These are phyloP conservation scores for Thalia dealbata DNA, from an alignment of 176 grass and related monocot genomes.

Conservation along the genomic window DNA sequence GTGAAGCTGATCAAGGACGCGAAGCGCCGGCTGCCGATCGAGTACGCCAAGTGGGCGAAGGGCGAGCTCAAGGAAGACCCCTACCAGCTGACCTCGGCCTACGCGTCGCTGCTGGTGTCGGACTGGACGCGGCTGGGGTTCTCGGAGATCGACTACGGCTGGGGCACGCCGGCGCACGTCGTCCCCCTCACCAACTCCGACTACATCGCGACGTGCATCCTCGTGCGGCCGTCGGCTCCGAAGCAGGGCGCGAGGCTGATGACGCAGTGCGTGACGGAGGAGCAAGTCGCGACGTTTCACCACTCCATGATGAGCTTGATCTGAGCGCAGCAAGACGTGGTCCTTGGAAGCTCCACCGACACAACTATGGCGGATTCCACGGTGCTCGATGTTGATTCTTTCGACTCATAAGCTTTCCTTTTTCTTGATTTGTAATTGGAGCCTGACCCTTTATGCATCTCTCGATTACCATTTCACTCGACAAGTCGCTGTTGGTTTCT, in stretches of 20 bases:
- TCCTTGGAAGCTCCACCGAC: too few species aligned
- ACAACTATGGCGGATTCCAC: too few species aligned
- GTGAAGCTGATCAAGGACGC: slow-evolving; percentile 8
- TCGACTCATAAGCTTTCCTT: too few species aligned
- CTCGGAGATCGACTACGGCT: slow-evolving; percentile 85
- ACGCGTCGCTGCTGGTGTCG: slow-evolving; percentile 61
- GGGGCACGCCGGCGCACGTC: slow-evolving; percentile 68
- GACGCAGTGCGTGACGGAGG: slow-evolving; percentile 65
- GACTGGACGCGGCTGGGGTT: slow-evolving; percentile 85
- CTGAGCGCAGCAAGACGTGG: background rate
- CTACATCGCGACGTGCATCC: slow-evolving; percentile 85
- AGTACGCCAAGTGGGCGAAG: background rate
- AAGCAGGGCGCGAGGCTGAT: slow-evolving; percentile 66
- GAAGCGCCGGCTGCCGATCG: slow-evolving; percentile 2
- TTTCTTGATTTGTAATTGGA: background rate
- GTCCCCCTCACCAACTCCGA: slow-evolving; percentile 83
- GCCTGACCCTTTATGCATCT: background rate
- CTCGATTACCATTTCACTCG: background rate
- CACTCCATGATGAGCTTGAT: slow-evolving; percentile 47
- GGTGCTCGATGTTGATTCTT: too few species aligned
- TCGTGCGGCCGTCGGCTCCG: slow-evolving; percentile 56
- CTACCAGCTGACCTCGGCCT: slow-evolving; percentile 79
- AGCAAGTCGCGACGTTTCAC: slow-evolving; percentile 55
- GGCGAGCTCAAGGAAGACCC: slow-evolving; percentile 31
- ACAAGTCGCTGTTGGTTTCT: background rate